Evolutionary conservation across 768 basidiomycete species (phyloP), one percentile per base, ranked within the genome.

Genomic region (Podaxis sp.): DNA sequence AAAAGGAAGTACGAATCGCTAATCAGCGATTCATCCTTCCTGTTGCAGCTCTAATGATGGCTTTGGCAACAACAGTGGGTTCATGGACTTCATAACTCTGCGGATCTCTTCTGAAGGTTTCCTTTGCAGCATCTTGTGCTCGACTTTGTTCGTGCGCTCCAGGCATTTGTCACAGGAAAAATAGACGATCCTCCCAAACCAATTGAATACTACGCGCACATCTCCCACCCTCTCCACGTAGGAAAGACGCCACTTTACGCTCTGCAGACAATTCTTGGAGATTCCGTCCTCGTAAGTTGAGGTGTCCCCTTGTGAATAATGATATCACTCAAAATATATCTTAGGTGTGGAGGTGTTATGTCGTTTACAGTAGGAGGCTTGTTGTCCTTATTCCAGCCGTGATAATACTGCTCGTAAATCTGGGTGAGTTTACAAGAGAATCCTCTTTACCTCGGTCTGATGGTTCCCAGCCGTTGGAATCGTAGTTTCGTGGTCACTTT

Each of bases 1-100:
- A 51, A 26, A 51, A 60, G 6, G 36, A 38, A 2, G 38, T 60
- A 13, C 58, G 37, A 24, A 8, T 60, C 13, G 48, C 50, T 15
- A 60, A 60, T 28, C 58, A 51, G 38, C 58, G 58, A 38, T 60
- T 60, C 11, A 51, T 60, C 48, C 49, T 60, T 24, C 58, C 58
- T 17, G 33, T 60, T 24, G 58, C 58, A 24, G 26, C 50, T n/a
- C 5, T 51, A 6, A 60, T 60, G 58, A 38, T 60, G 58, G 15
- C 40, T 22, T 24, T 60, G 2, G 58, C 58, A 6, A 60, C 48
- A 12, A 38, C 50, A 10, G 58, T 60, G 36, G n/a, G 48, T n/a
- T 26, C 15, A 10, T 8, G 6, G 2, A 13, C 17, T 59, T 50
- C 33, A 30, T 0, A 56, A 2, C 20, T n/a, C 17, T 24, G 40